phyloP scores from a whole-genome alignment of 805 yeast species.

The Hemisphaericaspora nanyangensis region DNA sequence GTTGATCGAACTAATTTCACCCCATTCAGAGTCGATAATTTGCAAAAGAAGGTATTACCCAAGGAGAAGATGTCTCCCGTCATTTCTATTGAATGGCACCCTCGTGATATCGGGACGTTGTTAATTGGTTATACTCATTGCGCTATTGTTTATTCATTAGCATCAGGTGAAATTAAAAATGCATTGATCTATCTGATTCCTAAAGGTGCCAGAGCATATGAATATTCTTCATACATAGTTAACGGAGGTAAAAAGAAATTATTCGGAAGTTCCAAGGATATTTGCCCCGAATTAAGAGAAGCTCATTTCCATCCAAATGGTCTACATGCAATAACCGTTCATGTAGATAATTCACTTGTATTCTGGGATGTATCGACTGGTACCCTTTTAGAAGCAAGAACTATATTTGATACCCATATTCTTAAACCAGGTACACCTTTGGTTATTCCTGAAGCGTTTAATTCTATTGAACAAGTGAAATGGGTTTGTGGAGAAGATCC shows the following conservation, averaged over 20 bases:
- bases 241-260: conserved; percentile 40
- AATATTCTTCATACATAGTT: conserved; percentile 22
- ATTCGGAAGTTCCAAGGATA: conserved; percentile 34
- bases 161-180: conserved; percentile 54
- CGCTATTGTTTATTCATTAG: conserved; percentile 66
- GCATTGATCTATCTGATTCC: conserved; percentile 60
- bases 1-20: conserved; percentile 73
- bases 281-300: conserved; percentile 32
- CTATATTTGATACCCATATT: conserved; percentile 60
- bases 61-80: conserved; percentile 62
- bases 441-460: conserved; percentile 17
- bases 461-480: conserved; percentile 49
- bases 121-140: conserved; percentile 68
- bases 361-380: conserved; percentile 93
- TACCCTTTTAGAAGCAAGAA: conserved; percentile 67
- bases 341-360: conserved; percentile 77
- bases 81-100: conserved; percentile 69
- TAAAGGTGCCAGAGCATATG: conserved; percentile 63
- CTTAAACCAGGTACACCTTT: conserved; percentile 37
- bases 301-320: conserved; percentile 94
- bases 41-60: conserved; percentile 60
- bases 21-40: conserved; percentile 62
- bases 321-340: conserved; percentile 71
- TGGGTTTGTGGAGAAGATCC: conserved; percentile 85
- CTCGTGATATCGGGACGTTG: conserved; percentile 80